Evolutionary conservation across 1,139 yeast genomes (phyloP).

Genomic region (Taphrina wiesneri): DNA sequence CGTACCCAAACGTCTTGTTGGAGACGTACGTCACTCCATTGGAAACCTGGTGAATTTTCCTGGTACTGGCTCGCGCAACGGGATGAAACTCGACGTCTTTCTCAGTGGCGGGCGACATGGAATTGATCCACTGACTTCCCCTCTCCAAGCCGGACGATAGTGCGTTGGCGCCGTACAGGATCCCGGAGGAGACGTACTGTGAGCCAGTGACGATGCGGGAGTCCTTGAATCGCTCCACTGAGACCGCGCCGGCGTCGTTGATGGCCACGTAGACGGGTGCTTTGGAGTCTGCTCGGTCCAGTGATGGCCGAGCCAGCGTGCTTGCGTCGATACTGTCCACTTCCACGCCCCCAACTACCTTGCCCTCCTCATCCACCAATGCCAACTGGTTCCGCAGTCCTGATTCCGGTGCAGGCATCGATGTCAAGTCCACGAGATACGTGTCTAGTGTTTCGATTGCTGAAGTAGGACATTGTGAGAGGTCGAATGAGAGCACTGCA

Average conservation of each 20-base stretch:
- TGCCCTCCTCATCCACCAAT: conserved; percentile 17
- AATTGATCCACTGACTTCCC: conserved; percentile 21
- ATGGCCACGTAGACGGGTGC: conserved; percentile 22
- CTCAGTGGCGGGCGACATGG: not conserved
- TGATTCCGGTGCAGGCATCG: conserved; percentile 33
- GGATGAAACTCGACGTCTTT: conserved; percentile 22
- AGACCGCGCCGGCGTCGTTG: conserved; percentile 7
- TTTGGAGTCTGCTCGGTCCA: conserved; percentile 9
- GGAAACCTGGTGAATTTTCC: conserved; percentile 12
- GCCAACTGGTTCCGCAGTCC: conserved; percentile 23
- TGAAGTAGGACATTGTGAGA: not conserved
- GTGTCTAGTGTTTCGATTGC: conserved; percentile 20
- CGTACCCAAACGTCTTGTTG: conserved; percentile 15
- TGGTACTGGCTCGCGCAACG: conserved; percentile 13
- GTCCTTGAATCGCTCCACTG: conserved; percentile 4
- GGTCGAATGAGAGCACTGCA: conserved; percentile 10
- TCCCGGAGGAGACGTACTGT: conserved; percentile 12
- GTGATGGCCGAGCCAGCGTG: not conserved
- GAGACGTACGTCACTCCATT: conserved; percentile 20
- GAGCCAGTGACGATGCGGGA: conserved; percentile 12
- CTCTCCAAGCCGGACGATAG: conserved; percentile 6
- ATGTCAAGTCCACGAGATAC: conserved; percentile 23
- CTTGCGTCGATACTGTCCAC: conserved; percentile 1
- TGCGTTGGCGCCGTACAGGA: conserved; percentile 16
- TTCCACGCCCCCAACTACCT: conserved; percentile 20